Percentiles rank a stretch among this genome's conserved stretches.
Evolutionary conservation across 139 green algal species (phyloP).

Genomic region (Zygnema circumcarinatum): DNA sequence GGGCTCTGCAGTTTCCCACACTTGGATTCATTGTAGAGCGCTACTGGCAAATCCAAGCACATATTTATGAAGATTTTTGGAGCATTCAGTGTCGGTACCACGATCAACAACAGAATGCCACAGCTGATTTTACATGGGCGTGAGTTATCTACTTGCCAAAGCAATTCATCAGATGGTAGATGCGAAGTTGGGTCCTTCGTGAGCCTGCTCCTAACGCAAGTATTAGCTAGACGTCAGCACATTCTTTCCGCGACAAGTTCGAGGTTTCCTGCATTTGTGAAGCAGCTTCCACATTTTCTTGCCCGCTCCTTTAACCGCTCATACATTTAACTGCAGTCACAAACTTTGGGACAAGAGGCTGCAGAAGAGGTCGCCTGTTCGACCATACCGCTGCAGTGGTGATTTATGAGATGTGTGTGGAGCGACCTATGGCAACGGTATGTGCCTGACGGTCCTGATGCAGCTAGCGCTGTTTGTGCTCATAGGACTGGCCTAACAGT

Average conservation of each 20-base stretch:
- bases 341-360: background rate
- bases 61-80: constrained; percentile 94
- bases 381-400: constrained; percentile 78
- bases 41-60: constrained; percentile 91
- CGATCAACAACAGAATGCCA: constrained; percentile 8
- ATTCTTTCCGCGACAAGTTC: no score
- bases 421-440: constrained; percentile 67
- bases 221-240: no score
- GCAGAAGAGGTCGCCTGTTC: constrained; percentile 83
- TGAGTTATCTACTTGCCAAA: constrained; percentile 36
- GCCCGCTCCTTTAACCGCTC: no score
- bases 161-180: no score
- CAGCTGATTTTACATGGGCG: constrained; percentile 48
- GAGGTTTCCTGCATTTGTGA: no score
- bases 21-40: constrained; percentile 96
- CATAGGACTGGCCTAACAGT: no score
- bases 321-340: constrained; percentile 2
- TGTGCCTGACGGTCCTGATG: constrained; percentile 1
- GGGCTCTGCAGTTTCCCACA: constrained; percentile 88
- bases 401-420: constrained; percentile 81
- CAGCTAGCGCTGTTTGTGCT: background rate
- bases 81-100: constrained; percentile 69
- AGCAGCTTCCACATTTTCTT: no score
- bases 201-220: no score
- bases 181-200: no score